These are phyloP conservation scores for Cryphonectria japonica DNA, from an alignment of 2,329 filamentous ascomycete genomes.

Conservation along the genomic window DNA sequence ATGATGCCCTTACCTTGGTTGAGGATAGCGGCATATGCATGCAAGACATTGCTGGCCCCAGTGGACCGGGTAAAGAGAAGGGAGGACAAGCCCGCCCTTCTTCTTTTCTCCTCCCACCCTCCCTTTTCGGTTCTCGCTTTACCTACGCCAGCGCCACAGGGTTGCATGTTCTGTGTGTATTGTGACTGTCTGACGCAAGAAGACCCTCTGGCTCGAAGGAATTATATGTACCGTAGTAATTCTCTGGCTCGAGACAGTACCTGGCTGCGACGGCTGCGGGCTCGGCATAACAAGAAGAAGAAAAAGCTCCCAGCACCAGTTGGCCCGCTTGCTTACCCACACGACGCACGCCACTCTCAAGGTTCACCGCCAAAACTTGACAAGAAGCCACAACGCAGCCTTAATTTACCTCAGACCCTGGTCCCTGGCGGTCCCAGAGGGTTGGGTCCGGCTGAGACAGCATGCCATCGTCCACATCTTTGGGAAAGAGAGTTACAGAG, in stretches of 20 bases:
- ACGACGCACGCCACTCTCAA: background rate
- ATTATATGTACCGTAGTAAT: background rate
- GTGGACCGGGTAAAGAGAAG: slow-evolving; percentile 12
- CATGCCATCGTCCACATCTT: background rate
- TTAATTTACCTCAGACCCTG: slow-evolving; percentile 14
- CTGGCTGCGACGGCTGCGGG: background rate
- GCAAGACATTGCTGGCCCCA: slow-evolving; percentile 30
- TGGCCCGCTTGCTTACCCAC: background rate
- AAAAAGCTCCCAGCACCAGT: background rate
- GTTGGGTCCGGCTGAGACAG: slow-evolving; percentile 30
- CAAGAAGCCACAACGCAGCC: slow-evolving; percentile 8
- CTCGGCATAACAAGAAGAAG: background rate
- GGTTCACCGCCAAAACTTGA: slow-evolving; percentile 6
- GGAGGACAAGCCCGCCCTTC: background rate
- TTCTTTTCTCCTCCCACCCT: background rate
- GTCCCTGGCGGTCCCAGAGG: slow-evolving; percentile 26
- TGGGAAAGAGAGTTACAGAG: background rate
- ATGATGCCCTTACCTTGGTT: background rate
- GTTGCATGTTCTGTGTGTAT: background rate
- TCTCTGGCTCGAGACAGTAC: background rate
- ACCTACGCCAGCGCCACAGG: background rate
- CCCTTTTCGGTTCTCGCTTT: slow-evolving; percentile 1
- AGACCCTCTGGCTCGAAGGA: background rate
- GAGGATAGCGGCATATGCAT: slow-evolving; percentile 24
- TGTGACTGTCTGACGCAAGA: background rate